Base-by-base conservation (phyloP, 2,329 filamentous ascomycete genomes). In the Myriosclerotinia curreyana region DNA sequence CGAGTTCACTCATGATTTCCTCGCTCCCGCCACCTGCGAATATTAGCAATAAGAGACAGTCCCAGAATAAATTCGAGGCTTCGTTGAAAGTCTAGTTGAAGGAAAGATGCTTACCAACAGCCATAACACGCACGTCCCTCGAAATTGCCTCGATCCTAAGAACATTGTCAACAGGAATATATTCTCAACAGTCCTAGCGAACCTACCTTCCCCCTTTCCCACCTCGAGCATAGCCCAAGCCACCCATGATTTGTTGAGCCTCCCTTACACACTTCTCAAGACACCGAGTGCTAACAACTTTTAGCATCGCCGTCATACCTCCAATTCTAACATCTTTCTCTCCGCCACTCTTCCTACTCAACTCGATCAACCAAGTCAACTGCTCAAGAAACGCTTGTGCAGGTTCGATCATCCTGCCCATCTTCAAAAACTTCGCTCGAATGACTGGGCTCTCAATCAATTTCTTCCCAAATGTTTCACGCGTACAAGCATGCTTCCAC, bases 371-470 rank as follows among this genome's bases (percentile, higher is more conserved):
- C 71, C 70, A 83, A 6, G 82, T 83, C 3, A 87, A 75, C 71
- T 87, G 84, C 69, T 88, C 85, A 65, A 87, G 73, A 76, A 84
- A 87, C 0, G 84, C 82, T 74, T 83, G 85, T 53, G 84, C 82
- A 0, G 82, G 81, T 67, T 87, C 85, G n/a, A 88, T 80, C 68
- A 82, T 79, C 14, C 82, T 77, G 0, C 83, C 84, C 59, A 87
- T 79, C 44, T 81, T 83, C n/a, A 82, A 79, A 17, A 88, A 78
- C 71, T 88, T 87, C 25, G 80, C 77, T 22, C 82, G 79, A 62
- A 88, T 87, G 49, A 85, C 81, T 59, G 86, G 83, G 70, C 83
- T 82, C 15, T 80, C 74, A 60, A 86, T 81, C 5, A 88, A 76
- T 0, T 82, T 81, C 50, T 80, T 80, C 25, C 85, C 84, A 69